Evolutionary conservation across 306 rosid genomes (phyloP).

Genomic region (Styphnolobium japonicum): DNA sequence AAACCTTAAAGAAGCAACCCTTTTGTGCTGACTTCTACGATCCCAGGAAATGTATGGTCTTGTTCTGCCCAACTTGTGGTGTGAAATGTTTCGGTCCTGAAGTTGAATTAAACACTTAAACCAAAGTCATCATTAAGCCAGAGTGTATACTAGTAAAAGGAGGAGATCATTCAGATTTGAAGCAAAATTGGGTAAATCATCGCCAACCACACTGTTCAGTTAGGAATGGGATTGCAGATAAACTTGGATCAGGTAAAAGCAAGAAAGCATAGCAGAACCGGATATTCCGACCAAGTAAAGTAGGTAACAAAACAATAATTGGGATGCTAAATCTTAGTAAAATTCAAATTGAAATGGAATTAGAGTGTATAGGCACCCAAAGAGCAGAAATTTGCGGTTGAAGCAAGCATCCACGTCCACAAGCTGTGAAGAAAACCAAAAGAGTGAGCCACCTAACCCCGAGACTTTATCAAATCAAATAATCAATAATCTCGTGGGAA

Average conservation of each 20-base stretch:
- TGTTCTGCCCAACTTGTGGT: too few relatives aligned
- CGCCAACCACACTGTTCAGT: too few relatives aligned
- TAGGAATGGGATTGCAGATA: too few relatives aligned
- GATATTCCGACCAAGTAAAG: neutral
- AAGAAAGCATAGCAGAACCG: neutral
- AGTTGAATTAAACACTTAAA: neutral
- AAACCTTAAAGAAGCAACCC: neutral
- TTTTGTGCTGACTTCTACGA: neutral
- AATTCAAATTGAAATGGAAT: neutral
- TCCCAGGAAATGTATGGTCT: neutral
- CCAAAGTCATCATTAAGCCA: neutral
- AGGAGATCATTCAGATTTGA: too few relatives aligned
- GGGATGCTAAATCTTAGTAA: neutral
- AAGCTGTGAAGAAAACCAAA: neutral
- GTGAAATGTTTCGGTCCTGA: neutral
- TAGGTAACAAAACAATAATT: neutral
- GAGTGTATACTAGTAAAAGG: too few relatives aligned
- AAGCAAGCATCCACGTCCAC: slow-evolving; percentile 20
- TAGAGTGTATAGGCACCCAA: neutral
- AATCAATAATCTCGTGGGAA: neutral
- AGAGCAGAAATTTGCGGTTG: slow-evolving; percentile 2
- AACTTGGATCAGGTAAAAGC: neutral
- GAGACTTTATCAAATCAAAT: neutral
- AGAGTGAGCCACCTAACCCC: neutral
- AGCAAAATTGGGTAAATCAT: too few relatives aligned